Evolutionary conservation across 2,329 filamentous ascomycete species (phyloP).

Genomic region (Dryadomyces sulphureus): DNA sequence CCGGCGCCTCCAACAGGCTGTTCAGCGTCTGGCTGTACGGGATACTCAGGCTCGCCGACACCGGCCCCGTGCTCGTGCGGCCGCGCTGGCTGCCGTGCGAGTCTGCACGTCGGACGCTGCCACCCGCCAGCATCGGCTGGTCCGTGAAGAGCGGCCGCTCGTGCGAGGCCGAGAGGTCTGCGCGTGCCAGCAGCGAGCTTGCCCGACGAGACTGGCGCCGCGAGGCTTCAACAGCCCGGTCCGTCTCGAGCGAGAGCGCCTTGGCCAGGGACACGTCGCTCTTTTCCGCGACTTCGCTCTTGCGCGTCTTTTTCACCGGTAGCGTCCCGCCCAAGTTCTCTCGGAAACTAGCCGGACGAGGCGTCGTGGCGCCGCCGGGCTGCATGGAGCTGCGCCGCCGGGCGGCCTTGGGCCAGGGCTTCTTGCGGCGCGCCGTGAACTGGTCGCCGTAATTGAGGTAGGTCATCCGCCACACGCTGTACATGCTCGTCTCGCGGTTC

Average conservation of each 20-base stretch:
- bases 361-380: constrained; percentile 59
- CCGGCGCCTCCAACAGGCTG: constrained; percentile 51
- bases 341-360: constrained; percentile 52
- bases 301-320: constrained; percentile 36
- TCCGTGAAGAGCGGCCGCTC: constrained; percentile 72
- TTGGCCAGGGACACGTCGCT: constrained; percentile 34
- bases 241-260: constrained; percentile 57
- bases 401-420: constrained; percentile 29
- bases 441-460: constrained; percentile 57
- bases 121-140: constrained; percentile 27
- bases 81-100: constrained; percentile 57
- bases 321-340: constrained; percentile 60
- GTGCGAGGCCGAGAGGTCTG: constrained; percentile 73
- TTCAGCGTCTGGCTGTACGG: constrained; percentile 34
- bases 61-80: constrained; percentile 39
- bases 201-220: constrained; percentile 59
- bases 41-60: constrained; percentile 18
- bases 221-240: constrained; percentile 37
- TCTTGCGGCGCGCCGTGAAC: constrained; percentile 30
- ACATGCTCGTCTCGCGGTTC: constrained; percentile 60
- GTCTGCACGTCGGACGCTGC: constrained; percentile 46
- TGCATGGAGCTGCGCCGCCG: constrained; percentile 51
- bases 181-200: constrained; percentile 78
- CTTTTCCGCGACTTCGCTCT: constrained; percentile 23
- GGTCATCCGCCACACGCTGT: constrained; percentile 72